Evolutionary conservation across 192 early-diverging fungal genomes (phyloP), one percentile per base, ranked within the genome.

Genomic region (Coemansia sp.): DNA sequence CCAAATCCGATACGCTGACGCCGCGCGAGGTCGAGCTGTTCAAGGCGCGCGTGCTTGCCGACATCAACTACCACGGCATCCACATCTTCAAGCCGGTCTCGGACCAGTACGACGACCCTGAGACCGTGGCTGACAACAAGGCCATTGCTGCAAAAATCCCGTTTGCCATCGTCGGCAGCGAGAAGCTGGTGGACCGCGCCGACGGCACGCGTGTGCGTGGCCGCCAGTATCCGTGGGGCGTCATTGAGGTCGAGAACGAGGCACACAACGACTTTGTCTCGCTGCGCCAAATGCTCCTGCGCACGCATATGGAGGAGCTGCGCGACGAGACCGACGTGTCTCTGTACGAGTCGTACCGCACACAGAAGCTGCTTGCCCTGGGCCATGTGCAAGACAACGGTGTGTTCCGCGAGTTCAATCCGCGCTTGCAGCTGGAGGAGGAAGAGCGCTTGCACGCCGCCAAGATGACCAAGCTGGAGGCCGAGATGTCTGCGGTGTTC

Each of bases 401-500:
- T 25, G 89, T 92, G 40, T 91, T 90, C 84, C 86, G 87, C 58
- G 89, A 92, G 77, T 87, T 88, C 71, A 92, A 91, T 69, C 89
- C 89, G 58, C 78, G 79, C 23, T 61, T 67, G 58, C 88, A 95
- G 84, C 85, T 92, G 64, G 95, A 97, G 67, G 93, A 95, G 82
- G 95, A 99, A 84, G 89, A 90, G 59, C 71, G 86, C 25, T 82
- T 92, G 59, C 96, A 99, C 62, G 90, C 95, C 64, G 88, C 88
- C 66, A 97, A 97, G 86, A 86, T 99, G 84, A 84, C 87, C 58
- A 95, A 96, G 86, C 95, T 99, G 92, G 95, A 99, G 75, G 86
- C 90, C 39, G 96, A 99, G 79, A 99, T 99, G 96, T 94, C 94
- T 75, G 85, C 89, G 20, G 96, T 99, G 55, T 99, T 99, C 86